These are phyloP conservation scores for Amphichorda felina DNA, from an alignment of 2,329 filamentous ascomycete species.

Conservation along the genomic window DNA sequence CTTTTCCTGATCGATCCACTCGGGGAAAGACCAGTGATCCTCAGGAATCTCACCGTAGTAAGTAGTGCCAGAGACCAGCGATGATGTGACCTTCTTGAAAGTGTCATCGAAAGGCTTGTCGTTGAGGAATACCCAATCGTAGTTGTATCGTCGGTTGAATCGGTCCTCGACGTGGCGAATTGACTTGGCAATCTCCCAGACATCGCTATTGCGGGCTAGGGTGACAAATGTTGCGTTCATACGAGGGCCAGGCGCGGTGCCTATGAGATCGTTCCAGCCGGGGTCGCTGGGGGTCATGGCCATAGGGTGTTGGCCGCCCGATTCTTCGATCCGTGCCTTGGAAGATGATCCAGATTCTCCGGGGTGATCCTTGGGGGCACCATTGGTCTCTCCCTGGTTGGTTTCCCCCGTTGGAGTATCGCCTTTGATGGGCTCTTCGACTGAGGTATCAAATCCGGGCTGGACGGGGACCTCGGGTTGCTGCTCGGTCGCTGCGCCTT, in stretches of 20 bases:
- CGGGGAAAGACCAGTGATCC: constrained; percentile 96
- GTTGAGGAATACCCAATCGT: constrained; percentile 99
- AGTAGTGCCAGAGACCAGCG: constrained; percentile 85
- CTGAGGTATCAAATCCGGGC: constrained; percentile 1
- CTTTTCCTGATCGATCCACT: constrained; percentile 91
- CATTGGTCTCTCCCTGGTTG: not conserved
- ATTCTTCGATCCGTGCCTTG: constrained; percentile 12
- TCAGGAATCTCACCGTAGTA: constrained; percentile 80
- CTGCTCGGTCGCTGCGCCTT: not conserved
- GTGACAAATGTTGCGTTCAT: constrained; percentile 98
- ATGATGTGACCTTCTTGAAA: constrained; percentile 85
- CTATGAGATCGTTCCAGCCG: constrained; percentile 38
- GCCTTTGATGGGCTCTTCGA: constrained; percentile 3
- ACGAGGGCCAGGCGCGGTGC: constrained; percentile 52
- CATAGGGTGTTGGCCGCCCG: constrained; percentile 31
- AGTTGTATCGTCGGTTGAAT: constrained; percentile 94
- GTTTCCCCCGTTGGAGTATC: not conserved
- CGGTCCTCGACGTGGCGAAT: constrained; percentile 96
- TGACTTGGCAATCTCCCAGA: constrained; percentile 94
- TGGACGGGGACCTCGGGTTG: constrained; percentile 1
- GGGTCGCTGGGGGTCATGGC: constrained; percentile 38
- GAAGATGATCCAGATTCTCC: not conserved
- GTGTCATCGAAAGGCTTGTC: constrained; percentile 86
- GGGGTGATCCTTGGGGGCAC: not conserved
- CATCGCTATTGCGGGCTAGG: constrained; percentile 79